Evolutionary conservation across 2,329 filamentous ascomycete species (phyloP).

Genomic region (Alternaria angustiovoidea): DNA sequence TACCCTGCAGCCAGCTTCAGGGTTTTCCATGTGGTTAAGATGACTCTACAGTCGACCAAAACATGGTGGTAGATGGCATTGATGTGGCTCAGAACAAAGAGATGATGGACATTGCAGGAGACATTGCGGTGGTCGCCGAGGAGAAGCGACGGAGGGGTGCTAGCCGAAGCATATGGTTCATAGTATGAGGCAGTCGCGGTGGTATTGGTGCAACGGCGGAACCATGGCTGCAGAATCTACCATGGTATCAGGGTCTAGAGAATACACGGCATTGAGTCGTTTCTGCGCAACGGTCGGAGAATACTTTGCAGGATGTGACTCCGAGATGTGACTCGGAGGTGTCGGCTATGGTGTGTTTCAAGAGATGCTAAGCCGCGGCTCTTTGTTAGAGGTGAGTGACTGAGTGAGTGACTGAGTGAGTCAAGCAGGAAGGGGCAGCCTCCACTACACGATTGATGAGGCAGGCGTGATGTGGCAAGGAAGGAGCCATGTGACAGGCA

Average conservation of each 20-base stretch:
- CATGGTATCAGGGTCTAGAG: neutral
- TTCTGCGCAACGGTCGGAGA: conserved; percentile 7
- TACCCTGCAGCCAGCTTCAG: neutral
- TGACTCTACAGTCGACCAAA: neutral
- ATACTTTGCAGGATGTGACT: neutral
- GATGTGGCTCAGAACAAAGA: neutral
- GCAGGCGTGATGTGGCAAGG: conserved; percentile 1
- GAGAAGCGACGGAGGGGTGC: neutral
- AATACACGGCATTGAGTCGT: neutral
- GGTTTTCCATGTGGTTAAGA: neutral
- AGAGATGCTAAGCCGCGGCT: conserved; percentile 17
- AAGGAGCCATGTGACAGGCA: conserved; percentile 1
- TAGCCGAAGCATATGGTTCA: neutral
- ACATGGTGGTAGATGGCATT: neutral
- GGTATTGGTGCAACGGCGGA: neutral
- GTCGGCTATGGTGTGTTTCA: conserved; percentile 30
- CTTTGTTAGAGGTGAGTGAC: conserved; percentile 9
- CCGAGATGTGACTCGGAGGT: neutral
- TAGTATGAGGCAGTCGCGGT: neutral
- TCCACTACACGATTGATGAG: neutral
- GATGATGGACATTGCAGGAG: neutral
- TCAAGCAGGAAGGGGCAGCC: neutral
- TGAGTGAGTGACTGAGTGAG: neutral
- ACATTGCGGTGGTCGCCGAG: neutral
- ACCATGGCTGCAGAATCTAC: neutral